phyloP scores from a whole-genome alignment of 177 flowering plant species.

The Vitis hybrid region DNA sequence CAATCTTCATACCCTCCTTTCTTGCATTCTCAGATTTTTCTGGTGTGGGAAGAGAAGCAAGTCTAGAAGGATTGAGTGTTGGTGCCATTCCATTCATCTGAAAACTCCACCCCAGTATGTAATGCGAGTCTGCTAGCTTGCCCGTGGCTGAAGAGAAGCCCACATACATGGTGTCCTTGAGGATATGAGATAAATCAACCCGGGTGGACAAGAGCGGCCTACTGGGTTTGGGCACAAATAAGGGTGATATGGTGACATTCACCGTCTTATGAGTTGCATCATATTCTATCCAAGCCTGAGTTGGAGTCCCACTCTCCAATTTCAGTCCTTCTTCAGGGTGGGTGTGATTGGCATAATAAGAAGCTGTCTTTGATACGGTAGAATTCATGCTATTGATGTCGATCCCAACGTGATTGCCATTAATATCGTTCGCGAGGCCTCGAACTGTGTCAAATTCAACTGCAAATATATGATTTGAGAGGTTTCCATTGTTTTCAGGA shows the following conservation, averaged over 20 bases:
- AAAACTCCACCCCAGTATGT: conserved; percentile 61
- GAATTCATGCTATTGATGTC: conserved; percentile 29
- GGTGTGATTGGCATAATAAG: not conserved
- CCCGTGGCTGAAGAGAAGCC: conserved; percentile 61
- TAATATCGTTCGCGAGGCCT: conserved; percentile 18
- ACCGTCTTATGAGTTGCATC: conserved; percentile 3
- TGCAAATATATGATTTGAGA: conserved; percentile 28
- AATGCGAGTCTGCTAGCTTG: conserved; percentile 35
- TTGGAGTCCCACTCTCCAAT: conserved; percentile 21
- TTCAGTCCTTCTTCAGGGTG: not conserved
- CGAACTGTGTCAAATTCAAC: conserved; percentile 43
- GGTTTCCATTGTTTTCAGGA: not conserved
- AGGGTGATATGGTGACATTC: conserved; percentile 25
- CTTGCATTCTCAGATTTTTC: too few species aligned
- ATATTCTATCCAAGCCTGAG: conserved; percentile 41
- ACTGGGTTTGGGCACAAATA: conserved; percentile 6
- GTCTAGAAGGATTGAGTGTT: too few species aligned
- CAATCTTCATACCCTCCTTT: too few species aligned
- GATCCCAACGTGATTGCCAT: conserved; percentile 42
- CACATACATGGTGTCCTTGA: conserved; percentile 36
- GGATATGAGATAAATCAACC: conserved; percentile 14
- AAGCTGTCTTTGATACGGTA: not conserved
- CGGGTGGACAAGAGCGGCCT: conserved; percentile 15
- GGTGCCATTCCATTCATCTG: not conserved
- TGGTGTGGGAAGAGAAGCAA: too few species aligned